Conservation (phyloP, 495 filamentous ascomycete species). For the Schizothecium vesticola region DNA sequence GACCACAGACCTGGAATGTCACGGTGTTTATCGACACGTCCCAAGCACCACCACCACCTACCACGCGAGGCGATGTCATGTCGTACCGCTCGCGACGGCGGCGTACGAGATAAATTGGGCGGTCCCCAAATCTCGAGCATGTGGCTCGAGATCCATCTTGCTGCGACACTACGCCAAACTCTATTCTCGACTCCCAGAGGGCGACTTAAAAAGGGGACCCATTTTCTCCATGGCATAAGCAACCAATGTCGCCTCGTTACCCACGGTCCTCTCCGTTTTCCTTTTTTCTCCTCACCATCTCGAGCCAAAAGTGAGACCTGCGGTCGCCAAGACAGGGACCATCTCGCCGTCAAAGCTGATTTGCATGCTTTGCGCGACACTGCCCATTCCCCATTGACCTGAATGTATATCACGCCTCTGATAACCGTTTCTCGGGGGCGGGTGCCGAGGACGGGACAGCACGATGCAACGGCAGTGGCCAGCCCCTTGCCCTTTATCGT, state of each 20-base stretch:
- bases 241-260: background rate
- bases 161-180: constrained; percentile 4
- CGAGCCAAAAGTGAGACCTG: background rate
- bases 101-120: background rate
- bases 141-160: background rate
- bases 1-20: background rate
- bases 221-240: background rate
- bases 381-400: background rate
- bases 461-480: background rate
- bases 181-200: background rate
- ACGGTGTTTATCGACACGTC: background rate
- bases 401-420: background rate
- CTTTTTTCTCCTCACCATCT: background rate
- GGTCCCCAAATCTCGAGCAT: background rate
- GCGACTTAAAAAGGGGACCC: background rate
- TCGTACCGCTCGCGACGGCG: background rate
- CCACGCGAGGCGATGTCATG: background rate
- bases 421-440: background rate
- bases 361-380: background rate
- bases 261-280: background rate
- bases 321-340: background rate
- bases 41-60: background rate
- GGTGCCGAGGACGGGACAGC: background rate
- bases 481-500: background rate
- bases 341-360: background rate